phyloP scores from a whole-genome alignment of 179 eudicot species.

The Patellifolia procumbens region DNA sequence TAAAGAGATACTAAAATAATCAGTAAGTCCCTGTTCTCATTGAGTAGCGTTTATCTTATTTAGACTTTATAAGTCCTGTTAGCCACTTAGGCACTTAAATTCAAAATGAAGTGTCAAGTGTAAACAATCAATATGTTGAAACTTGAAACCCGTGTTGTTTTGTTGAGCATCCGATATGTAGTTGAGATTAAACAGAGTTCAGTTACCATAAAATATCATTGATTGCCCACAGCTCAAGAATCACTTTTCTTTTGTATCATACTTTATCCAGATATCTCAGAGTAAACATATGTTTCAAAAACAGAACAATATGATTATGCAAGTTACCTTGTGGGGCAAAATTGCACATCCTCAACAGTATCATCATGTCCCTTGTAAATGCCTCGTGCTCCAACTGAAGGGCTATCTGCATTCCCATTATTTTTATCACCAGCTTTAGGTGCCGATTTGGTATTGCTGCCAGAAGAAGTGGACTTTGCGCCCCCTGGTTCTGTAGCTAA shows the following conservation, averaged over 20 bases:
- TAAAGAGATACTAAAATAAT: neutral
- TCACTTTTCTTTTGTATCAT: neutral
- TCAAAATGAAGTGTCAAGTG: slow-evolving; percentile 3
- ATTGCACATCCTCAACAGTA: slow-evolving; percentile 98
- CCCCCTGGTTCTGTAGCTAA: slow-evolving; percentile 62
- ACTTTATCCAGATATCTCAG: neutral
- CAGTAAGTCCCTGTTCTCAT: neutral
- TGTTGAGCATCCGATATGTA: neutral
- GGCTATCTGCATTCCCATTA: slow-evolving; percentile 43
- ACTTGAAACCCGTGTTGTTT: too few relatives aligned
- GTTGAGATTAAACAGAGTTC: neutral
- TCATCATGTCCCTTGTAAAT: slow-evolving; percentile 78
- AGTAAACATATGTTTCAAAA: neutral
- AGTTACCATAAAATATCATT: neutral
- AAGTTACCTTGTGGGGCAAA: slow-evolving; percentile 82
- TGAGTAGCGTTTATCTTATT: neutral
- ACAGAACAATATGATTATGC: slow-evolving; percentile 6
- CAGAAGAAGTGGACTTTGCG: slow-evolving; percentile 51
- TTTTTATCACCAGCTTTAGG: slow-evolving; percentile 34
- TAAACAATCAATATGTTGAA: too few relatives aligned
- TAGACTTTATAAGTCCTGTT: neutral
- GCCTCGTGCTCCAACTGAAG: slow-evolving; percentile 72
- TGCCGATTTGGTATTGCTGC: slow-evolving; percentile 47
- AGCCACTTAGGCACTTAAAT: neutral
- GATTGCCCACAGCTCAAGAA: neutral